Base-by-base conservation (phyloP, 805 yeast genomes). In the Schizosaccharomyces lindneri region DNA sequence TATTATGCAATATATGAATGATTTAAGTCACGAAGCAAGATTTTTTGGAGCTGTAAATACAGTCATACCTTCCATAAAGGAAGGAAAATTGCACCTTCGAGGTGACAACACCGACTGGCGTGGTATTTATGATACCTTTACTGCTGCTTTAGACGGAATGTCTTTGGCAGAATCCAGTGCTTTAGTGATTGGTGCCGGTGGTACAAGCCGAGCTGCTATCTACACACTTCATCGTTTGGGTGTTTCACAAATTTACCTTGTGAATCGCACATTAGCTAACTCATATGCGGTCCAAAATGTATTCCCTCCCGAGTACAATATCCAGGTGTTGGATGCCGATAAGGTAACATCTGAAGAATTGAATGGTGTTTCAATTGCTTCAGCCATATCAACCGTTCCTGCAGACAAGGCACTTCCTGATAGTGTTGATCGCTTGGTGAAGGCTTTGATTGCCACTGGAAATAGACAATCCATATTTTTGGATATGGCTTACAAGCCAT, bases 51-150 rank as follows among this genome's bases (percentile, higher is more conserved):
- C 98, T 24, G 88, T 93, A 62, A 93, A 93, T 73, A 93, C 99
- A 0, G 78, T 93, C 60, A 76, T 78, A 48, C 85, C 62, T n/a
- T 27, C 39, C 43, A 43, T 84, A 43, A 63, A 36, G 13, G 48
- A 21, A n/a, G 66, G 61, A 7, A 59, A 51, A 41, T 24, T 27
- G 13, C 15, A 17, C 4, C 55, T 66, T 11, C 11, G 43, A 2
- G 98, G 97, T 65, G 90, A 86, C 67, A 93, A 93, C 74, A 93
- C 99, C 55, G 99, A 93, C 71, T 93, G 95, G 95, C 73, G 81
- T 59, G 99, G 98, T 11, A 85, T 93, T 66, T 75, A 75, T 59
- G 79, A 83, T 64, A 79, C 95, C 1, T 81, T 88, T 66, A 43
- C 39, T 21, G 61, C 39, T 31, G 19, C 55, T 15, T n/a, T 95